phyloP scores from a whole-genome alignment of 495 filamentous ascomycete genomes.

The Tuber magnatum region DNA sequence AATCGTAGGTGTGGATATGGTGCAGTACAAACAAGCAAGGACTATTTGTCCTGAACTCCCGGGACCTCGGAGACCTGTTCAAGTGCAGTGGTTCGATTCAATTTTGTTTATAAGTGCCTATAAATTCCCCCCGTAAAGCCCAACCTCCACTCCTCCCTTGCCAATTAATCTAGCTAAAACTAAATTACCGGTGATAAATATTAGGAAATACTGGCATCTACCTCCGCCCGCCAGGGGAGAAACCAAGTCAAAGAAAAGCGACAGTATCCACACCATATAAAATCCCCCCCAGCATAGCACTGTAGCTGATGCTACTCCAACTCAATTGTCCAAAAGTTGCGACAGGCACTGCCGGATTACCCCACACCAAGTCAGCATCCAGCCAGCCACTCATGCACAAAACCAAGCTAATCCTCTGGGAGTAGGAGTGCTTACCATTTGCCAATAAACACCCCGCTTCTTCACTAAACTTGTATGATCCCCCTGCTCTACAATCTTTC shows the following conservation, averaged over 20 bases:
- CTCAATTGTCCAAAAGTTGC: neutral
- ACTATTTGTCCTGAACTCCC: neutral
- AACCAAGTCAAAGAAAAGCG: neutral
- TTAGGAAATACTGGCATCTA: neutral
- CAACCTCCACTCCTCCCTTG: neutral
- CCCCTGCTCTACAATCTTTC: conserved; percentile 42
- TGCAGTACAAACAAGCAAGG: neutral
- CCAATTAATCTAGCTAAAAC: no score
- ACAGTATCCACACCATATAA: neutral
- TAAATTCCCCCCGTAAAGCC: neutral
- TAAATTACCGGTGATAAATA: neutral
- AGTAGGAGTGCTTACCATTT: conserved; percentile 31
- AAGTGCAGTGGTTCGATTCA: neutral
- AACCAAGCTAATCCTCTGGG: neutral
- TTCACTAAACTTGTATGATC: conserved; percentile 41
- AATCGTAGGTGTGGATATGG: neutral
- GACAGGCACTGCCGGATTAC: neutral
- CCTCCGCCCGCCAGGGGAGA: neutral
- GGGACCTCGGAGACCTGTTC: neutral
- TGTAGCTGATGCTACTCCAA: neutral
- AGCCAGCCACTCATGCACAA: no score
- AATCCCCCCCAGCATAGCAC: neutral
- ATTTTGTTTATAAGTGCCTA: neutral
- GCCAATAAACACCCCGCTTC: conserved; percentile 41
- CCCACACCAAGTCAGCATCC: neutral